Base-by-base conservation (phyloP, 2,329 filamentous ascomycete species). In the Davidsoniella australis region DNA sequence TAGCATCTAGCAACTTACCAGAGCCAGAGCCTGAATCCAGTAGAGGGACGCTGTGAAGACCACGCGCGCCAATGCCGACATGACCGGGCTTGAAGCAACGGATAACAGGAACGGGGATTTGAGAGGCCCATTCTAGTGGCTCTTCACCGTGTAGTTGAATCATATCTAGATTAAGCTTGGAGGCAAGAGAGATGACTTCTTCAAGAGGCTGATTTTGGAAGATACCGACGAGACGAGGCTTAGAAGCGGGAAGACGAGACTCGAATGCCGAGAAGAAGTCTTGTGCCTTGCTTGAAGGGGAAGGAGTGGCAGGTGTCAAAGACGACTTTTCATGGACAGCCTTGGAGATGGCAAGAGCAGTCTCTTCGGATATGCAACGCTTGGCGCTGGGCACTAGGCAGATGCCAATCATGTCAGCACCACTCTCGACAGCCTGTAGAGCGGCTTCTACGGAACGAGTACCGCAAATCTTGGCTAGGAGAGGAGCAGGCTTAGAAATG, bases 141-240 rank as follows among this genome's bases (percentile, higher is more conserved):
- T 98, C 93, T 43, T 81, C 74, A 7, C 91, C 93, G 60, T 98
- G 91, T 2, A 98, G 74, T 61, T 98, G 91, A 5, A 98, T 85
- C 48, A 94, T 68, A 61, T 98, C 91, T 41, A 98, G 75, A 42
- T 73, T 71, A 55, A 94, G 78, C 10, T 78, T 69, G 55, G 76
- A 76, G 57, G 93, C 84, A 61, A 89, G 78, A 54, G 80, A 74
- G 46, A 96, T 69, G 5, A 98, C 72, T 57, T 94, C 86, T 36
- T 77, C 75, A 8, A 98, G 70, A 0, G 89, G 78, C 60, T 96
- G 89, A 62, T 95, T 84, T 58, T 85, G 82, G 68, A 98, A 98
- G 2, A 98, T 89, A 50, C 91, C 91, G 4, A 94, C 91, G 0
- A 98, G 72, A 2, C 91, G 72, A 0, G 89, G 80, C 8, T 83